phyloP scores from a whole-genome alignment of 768 basidiomycete species.

The Mycena leptocephala region DNA sequence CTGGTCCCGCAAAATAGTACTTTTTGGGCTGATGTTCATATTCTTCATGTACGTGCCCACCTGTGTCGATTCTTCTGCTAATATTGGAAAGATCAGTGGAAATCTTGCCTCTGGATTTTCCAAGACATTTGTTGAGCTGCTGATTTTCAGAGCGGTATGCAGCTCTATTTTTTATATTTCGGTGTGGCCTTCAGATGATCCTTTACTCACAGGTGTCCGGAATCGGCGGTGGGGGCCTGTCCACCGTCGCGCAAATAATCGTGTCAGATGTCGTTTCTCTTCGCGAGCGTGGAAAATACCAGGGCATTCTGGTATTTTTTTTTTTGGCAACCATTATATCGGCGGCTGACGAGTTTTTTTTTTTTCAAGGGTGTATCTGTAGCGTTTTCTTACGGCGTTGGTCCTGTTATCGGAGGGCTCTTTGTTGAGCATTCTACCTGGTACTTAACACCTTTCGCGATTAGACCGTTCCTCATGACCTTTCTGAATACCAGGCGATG shows the following conservation, averaged over 20 bases:
- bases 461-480: background rate
- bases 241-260: conserved; percentile 69
- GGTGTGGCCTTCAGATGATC: background rate
- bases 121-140: conserved; percentile 65
- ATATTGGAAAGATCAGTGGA: conserved; percentile 43
- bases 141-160: conserved; percentile 62
- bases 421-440: conserved; percentile 59
- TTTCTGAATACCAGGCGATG: conserved; percentile 50
- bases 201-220: conserved; percentile 55
- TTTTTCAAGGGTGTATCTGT: conserved; percentile 56
- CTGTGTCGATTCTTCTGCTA: too few species aligned
- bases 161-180: background rate
- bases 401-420: conserved; percentile 68
- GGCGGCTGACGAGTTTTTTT: background rate
- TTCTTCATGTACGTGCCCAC: conserved; percentile 54
- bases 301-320: conserved; percentile 60
- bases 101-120: conserved; percentile 67
- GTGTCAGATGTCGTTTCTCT: conserved; percentile 71
- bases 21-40: conserved; percentile 61
- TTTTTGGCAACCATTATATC: background rate
- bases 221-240: conserved; percentile 68
- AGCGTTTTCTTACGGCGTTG: conserved; percentile 65
- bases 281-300: conserved; percentile 72
- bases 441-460: conserved; percentile 47
- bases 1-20: conserved; percentile 64